These are phyloP conservation scores for Helichrysum umbraculigerum DNA, from an alignment of 129 eudicot genomes.

Conservation along the genomic window DNA sequence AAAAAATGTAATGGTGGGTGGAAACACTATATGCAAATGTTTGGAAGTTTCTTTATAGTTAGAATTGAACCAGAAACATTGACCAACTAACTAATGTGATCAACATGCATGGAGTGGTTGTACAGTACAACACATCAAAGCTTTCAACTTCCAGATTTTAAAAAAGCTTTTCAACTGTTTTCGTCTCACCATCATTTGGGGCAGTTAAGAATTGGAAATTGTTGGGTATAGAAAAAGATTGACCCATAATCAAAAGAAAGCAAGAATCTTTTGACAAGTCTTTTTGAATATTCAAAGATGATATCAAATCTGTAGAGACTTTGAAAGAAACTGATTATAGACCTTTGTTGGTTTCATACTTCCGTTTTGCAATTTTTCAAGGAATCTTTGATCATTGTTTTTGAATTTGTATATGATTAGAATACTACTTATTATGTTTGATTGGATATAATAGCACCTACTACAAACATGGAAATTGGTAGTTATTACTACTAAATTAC, in stretches of 20 bases:
- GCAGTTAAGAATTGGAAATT: constrained; percentile 27
- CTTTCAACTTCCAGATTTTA: constrained; percentile 1
- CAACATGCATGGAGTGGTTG: constrained; percentile 30
- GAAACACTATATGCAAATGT: constrained; percentile 14
- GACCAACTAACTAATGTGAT: constrained; percentile 1
- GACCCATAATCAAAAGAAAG: constrained; percentile 12
- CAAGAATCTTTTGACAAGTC: constrained; percentile 41
- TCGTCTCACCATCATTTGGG: background rate
- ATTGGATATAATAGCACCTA: too few relatives aligned
- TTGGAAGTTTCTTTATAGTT: constrained; percentile 28
- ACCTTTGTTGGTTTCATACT: constrained; percentile 35
- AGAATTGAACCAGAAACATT: constrained; percentile 30
- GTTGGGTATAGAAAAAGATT: constrained; percentile 28
- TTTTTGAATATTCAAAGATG: constrained; percentile 38
- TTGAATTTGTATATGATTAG: background rate
- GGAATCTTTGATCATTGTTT: background rate
- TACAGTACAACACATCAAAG: constrained; percentile 30
- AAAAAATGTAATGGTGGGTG: background rate
- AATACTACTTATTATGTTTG: too few relatives aligned
- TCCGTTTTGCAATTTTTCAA: background rate
- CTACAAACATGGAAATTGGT: too few relatives aligned
- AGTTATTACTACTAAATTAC: too few relatives aligned
- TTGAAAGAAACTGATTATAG: constrained; percentile 28
- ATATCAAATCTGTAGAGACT: constrained; percentile 19
- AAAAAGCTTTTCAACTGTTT: constrained; percentile 7